Evolutionary conservation across 2,329 filamentous ascomycete genomes (phyloP).

Genomic region (Trichoderma sp.): DNA sequence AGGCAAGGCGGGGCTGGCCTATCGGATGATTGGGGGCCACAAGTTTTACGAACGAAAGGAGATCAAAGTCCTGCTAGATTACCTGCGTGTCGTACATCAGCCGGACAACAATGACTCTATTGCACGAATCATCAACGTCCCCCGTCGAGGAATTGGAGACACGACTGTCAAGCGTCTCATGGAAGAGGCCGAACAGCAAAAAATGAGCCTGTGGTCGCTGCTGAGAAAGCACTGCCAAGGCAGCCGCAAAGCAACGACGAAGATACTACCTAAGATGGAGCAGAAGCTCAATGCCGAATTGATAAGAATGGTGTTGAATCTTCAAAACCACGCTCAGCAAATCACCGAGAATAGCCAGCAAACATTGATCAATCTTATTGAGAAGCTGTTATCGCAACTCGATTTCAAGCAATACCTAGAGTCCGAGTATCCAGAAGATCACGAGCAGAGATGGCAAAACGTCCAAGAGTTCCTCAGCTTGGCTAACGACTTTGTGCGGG

Average conservation of each 20-base stretch:
- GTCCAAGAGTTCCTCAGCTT: constrained; percentile 84
- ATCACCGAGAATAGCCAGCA: constrained; percentile 34
- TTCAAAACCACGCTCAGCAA: constrained; percentile 36
- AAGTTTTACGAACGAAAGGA: constrained; percentile 92
- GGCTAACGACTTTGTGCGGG: constrained; percentile 68
- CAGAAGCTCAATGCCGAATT: constrained; percentile 56
- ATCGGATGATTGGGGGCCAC: constrained; percentile 86
- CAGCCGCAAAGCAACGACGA: constrained; percentile 49
- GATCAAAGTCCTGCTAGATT: constrained; percentile 84
- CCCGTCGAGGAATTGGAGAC: constrained; percentile 78
- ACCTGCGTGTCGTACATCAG: constrained; percentile 81
- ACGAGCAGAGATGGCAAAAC: constrained; percentile 82
- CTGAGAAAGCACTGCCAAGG: constrained; percentile 59
- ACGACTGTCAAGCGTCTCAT: constrained; percentile 72
- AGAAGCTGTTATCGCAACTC: constrained; percentile 63
- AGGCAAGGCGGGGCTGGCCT: constrained; percentile 78
- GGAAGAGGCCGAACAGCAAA: constrained; percentile 72
- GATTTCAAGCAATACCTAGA: constrained; percentile 74
- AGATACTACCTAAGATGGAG: constrained; percentile 53
- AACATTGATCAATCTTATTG: constrained; percentile 51
- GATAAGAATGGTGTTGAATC: constrained; percentile 44
- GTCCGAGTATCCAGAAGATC: constrained; percentile 69
- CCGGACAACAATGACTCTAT: constrained; percentile 87
- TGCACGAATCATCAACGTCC: constrained; percentile 80
- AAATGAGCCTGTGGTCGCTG: constrained; percentile 74